Evolutionary conservation across 2,329 filamentous ascomycete species (phyloP), one percentile per base, ranked within the genome.

Genomic region (Ceratocystis colombiana): DNA sequence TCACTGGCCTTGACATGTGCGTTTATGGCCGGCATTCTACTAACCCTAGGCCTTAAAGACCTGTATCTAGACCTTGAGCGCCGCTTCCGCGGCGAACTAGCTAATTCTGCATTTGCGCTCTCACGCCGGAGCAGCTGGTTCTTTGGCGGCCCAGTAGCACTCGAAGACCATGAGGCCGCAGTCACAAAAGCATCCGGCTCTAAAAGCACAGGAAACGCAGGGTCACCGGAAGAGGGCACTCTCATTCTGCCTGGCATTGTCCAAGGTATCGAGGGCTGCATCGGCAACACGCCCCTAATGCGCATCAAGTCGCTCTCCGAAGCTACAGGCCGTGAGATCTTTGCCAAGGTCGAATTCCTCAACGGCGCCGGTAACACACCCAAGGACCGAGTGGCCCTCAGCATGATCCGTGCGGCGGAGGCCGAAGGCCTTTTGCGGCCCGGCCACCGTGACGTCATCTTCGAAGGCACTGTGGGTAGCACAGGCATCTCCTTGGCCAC

Each of bases 401-500:
- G 84, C 76, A 95, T 97, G 80, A 96, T 99, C 74, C 78, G 84
- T 57, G 77, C 86, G 74, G 94, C 92, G 55, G 94, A 99, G 79
- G 81, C 84, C 68, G 77, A 82, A 62, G 91, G 91, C 1, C 79
- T 92, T 20, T 77, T 99, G 59, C 82, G 81, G 0, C 93, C 94
- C 0, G 80, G 88, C 70, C 86, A 88, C 25, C 93, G 93, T 68
- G 94, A 99, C 75, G 95, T 89, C 55, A 91, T 99, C 72, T 99
- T 97, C 76, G 94, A 99, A 78, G 94, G 94, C 70, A 99, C 94
- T 1, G 92, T 96, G 17, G 94, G 94, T 68, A 96, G 90, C 73
- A 99, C 94, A 0, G 94, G 94, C 25, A 97, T 99, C 71, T 96
- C 92, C 17, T 81, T 99, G 8, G 94, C 94, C 2, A 89, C 89